Base-by-base conservation (phyloP, 768 basidiomycete genomes). In the Suillus subluteus region DNA sequence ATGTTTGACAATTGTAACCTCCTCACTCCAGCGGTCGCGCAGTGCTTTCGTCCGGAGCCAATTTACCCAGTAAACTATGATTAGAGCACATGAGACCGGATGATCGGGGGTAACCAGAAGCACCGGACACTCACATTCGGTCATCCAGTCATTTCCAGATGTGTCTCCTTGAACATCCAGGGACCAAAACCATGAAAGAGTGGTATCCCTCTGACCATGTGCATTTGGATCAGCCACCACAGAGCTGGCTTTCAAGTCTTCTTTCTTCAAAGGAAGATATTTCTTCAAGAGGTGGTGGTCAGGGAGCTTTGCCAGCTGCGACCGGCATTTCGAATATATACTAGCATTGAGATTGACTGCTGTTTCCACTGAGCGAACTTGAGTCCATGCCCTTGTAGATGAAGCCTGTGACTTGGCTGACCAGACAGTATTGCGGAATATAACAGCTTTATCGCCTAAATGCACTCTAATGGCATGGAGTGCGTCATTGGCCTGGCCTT, bases 401-500 rank as follows among this genome's bases (percentile, higher is more conserved):
- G 18, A n/a, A 0, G 44, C 16, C 37, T 67, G 55, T 46, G 50
- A 58, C 16, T 48, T 58, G 16, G 66, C 43, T 23, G 64, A 44
- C 16, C 37, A 2, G 50, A 67, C 54, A 8, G 48, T 56, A 7
- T 41, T 64, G 15, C 23, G 35, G 38, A 58, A 67, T 6, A 67
- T 41, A 15, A 67, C 64, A 9, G 70, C 61, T 50, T 70, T 72
- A 30, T 72, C 23, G 4, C 64, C 66, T 9, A 71, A 46, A 7
- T 66, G 48, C 8, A 65, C 13, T 15, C 64, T 12, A 11, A 72
- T 23, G 5, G 48, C 43, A 1, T 72, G 64, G 13, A 72, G 65
- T 16, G 65, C 55, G 44, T 72, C 70, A 62, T 72, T 72, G 9
- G 70, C 71, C 26, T 71, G 68, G 6, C 67, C 66, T 50, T 65